These are phyloP conservation scores for Parafenestella ontariensis DNA, from an alignment of 2,329 filamentous ascomycete species.

Conservation along the genomic window DNA sequence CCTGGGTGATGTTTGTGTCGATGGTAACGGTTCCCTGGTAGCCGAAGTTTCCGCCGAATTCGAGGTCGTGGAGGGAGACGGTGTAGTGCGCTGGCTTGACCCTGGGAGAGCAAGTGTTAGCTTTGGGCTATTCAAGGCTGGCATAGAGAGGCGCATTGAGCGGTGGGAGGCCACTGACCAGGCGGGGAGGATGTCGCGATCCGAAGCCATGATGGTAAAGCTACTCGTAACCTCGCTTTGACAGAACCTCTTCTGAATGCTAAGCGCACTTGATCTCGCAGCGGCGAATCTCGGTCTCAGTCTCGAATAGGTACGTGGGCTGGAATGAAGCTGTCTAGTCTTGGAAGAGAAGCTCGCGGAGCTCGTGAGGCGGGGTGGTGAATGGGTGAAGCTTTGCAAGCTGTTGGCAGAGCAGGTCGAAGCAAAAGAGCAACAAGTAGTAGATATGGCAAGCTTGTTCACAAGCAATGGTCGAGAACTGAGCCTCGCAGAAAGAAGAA, in stretches of 20 bases:
- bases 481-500: conserved; percentile 40
- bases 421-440: conserved; percentile 11
- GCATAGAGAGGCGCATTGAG: not conserved
- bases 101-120: conserved; percentile 49
- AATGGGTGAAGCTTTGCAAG: conserved; percentile 9
- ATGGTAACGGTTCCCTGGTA: conserved; percentile 90
- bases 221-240: conserved; percentile 41
- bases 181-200: conserved; percentile 55
- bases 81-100: conserved; percentile 87
- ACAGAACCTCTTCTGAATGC: conserved; percentile 37
- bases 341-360: conserved; percentile 23
- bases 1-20: conserved; percentile 72
- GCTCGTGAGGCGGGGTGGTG: conserved; percentile 13
- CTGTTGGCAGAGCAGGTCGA: conserved; percentile 5
- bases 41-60: conserved; percentile 73
- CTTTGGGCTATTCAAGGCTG: not conserved
- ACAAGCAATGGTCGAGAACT: conserved; percentile 43
- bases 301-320: conserved; percentile 24
- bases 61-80: conserved; percentile 80
- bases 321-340: conserved; percentile 25
- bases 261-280: conserved; percentile 17
- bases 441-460: conserved; percentile 25
- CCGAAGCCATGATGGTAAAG: conserved; percentile 52
- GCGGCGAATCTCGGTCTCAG: conserved; percentile 21
- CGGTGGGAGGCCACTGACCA: conserved; percentile 41